Evolutionary conservation across 2,329 filamentous ascomycete species (phyloP).

Genomic region (Penicillium griseofulvum): DNA sequence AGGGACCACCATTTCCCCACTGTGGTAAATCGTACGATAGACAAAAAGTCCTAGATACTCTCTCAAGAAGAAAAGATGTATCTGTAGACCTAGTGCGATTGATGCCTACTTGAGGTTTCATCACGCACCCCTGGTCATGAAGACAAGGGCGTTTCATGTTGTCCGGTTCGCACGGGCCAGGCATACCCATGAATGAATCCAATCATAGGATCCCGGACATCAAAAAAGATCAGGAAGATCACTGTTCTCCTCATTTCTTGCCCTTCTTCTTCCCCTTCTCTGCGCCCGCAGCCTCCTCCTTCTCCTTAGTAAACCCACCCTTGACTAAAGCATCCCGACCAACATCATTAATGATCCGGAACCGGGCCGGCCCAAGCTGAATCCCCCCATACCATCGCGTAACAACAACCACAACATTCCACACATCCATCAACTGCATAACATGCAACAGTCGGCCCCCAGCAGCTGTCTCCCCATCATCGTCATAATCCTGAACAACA

Average conservation of each 20-base stretch:
- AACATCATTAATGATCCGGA: conserved; percentile 82
- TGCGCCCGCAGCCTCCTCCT: conserved; percentile 35
- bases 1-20: not conserved
- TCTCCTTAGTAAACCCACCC: conserved; percentile 63
- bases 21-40: not conserved
- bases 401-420: conserved; percentile 90
- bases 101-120: conserved; percentile 5
- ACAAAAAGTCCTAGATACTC: not conserved
- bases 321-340: conserved; percentile 80
- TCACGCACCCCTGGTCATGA: conserved; percentile 1
- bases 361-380: conserved; percentile 82
- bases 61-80: not conserved
- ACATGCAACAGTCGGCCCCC: conserved; percentile 81
- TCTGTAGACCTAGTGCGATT: not conserved
- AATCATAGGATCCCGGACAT: not conserved
- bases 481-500: conserved; percentile 84
- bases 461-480: conserved; percentile 92
- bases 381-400: conserved; percentile 94
- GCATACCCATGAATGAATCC: not conserved
- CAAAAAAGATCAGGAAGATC: not conserved
- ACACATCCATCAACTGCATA: conserved; percentile 91
- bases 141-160: not conserved
- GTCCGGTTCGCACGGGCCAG: not conserved
- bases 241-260: conserved; percentile 34
- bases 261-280: conserved; percentile 59